Evolutionary conservation across 139 green algal species (phyloP).

Genomic region (Pedinophyceae sp.): DNA sequence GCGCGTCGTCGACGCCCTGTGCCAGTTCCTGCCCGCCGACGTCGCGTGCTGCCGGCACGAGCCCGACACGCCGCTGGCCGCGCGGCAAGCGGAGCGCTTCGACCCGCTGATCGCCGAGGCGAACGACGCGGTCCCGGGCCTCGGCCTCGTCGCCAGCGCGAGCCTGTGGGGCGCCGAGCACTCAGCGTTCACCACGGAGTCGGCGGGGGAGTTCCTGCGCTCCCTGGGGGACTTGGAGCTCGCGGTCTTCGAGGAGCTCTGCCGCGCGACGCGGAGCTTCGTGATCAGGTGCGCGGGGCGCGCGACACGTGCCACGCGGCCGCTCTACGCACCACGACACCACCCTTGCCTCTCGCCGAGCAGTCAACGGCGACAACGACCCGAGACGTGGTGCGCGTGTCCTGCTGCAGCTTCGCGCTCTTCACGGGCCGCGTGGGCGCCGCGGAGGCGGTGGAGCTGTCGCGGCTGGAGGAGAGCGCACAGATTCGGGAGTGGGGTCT

Average conservation of each 20-base stretch:
- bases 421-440: neutral
- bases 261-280: neutral
- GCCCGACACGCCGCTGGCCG: neutral
- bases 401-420: no score
- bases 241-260: neutral
- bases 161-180: neutral
- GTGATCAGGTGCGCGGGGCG: neutral
- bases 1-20: neutral
- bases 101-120: neutral
- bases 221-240: neutral
- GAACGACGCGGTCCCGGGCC: no score
- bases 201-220: neutral
- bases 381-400: no score
- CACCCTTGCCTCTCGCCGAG: no score
- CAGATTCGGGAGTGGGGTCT: conserved; percentile 6
- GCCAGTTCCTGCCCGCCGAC: neutral
- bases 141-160: neutral
- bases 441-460: neutral
- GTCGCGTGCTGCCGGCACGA: neutral
- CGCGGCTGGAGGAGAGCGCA: neutral
- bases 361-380: neutral
- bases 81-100: neutral
- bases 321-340: no score
- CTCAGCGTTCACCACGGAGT: neutral
- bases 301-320: neutral